phyloP scores from a whole-genome alignment of 192 early-diverging fungal species.

The Chytriomyces sp. region DNA sequence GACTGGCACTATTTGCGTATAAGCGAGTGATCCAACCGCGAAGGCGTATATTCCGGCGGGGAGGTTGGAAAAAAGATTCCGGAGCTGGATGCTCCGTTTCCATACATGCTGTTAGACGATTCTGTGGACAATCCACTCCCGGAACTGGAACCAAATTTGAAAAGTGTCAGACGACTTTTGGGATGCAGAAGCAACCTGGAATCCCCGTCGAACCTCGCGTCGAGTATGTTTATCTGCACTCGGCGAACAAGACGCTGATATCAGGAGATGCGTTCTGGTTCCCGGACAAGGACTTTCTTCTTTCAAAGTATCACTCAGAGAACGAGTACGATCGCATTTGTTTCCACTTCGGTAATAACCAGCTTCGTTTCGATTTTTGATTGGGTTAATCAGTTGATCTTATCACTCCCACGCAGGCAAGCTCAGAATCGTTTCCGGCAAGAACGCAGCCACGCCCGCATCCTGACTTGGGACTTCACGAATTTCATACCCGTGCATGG shows the following conservation, averaged over 20 bases:
- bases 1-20: constrained; percentile 20
- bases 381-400: neutral
- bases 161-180: constrained; percentile 6
- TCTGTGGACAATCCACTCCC: constrained; percentile 10
- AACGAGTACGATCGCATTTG: neutral
- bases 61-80: neutral
- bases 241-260: neutral
- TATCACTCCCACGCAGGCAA: neutral
- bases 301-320: neutral
- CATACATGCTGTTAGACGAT: constrained; percentile 5
- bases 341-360: constrained; percentile 7
- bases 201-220: neutral
- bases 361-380: neutral
- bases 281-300: neutral
- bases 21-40: neutral
- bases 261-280: constrained; percentile 12
- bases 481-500: constrained; percentile 18
- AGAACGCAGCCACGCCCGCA: neutral
- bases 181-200: neutral
- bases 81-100: constrained; percentile 3
- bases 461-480: constrained; percentile 4
- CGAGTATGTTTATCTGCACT: constrained; percentile 4
- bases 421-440: neutral
- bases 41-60: constrained; percentile 12
- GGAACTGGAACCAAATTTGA: neutral